Conservation (phyloP, 106 monocot genomes). For the Acanthochlamys bracteata region DNA sequence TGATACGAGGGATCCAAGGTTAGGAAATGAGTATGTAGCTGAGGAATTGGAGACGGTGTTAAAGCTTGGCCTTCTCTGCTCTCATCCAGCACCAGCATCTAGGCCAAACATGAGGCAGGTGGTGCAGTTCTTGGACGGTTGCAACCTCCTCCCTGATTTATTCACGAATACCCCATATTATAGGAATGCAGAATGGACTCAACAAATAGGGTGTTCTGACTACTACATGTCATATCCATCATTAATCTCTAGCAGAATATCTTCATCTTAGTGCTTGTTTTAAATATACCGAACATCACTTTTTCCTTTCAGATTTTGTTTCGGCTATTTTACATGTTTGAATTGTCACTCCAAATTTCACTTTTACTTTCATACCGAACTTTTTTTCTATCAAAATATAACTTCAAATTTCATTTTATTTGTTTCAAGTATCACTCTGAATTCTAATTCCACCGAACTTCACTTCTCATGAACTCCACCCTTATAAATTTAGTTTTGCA, state of each 20-base stretch:
- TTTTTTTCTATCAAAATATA: too few relatives aligned
- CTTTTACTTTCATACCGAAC: too few relatives aligned
- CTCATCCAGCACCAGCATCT: neutral
- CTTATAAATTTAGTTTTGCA: too few relatives aligned
- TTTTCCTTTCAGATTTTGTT: too few relatives aligned
- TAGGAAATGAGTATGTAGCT: neutral
- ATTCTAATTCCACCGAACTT: too few relatives aligned
- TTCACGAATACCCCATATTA: neutral
- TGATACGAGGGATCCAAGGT: neutral
- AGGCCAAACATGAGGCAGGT: slow-evolving; percentile 2
- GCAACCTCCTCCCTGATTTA: neutral
- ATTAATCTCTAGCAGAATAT: neutral
- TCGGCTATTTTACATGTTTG: too few relatives aligned
- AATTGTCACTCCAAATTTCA: too few relatives aligned
- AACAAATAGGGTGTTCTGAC: neutral
- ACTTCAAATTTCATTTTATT: too few relatives aligned
- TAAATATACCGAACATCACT: too few relatives aligned
- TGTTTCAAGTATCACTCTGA: too few relatives aligned
- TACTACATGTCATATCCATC: neutral
- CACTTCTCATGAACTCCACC: too few relatives aligned
- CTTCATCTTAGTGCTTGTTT: too few relatives aligned
- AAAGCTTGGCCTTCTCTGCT: neutral
- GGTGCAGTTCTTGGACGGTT: neutral
- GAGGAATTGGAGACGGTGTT: neutral
- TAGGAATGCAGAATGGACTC: neutral